Conservation (phyloP, 1,139 yeast species). For the Magnusiomyces clavatus region DNA sequence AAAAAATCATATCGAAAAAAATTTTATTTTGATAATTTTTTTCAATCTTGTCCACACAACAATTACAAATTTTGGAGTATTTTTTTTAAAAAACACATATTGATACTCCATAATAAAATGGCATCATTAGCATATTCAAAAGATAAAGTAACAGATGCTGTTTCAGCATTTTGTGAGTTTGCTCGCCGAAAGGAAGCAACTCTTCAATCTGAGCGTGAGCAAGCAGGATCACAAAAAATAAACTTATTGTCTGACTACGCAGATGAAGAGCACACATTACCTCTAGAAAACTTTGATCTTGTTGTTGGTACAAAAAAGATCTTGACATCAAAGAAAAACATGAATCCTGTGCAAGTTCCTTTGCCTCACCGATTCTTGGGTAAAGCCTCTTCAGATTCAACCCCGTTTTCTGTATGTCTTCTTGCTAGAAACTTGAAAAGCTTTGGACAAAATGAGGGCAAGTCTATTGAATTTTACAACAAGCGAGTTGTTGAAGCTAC, state of each 20-base stretch:
- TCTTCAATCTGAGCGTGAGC: not conserved
- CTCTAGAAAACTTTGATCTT: conserved; percentile 37
- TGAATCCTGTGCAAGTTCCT: conserved; percentile 62
- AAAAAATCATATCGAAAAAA: not conserved
- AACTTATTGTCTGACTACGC: conserved; percentile 48
- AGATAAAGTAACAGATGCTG: too few relatives aligned
- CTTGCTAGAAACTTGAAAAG: conserved; percentile 55
- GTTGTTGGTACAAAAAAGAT: conserved; percentile 60
- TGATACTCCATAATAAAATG: too few relatives aligned
- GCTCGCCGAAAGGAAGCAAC: not conserved
- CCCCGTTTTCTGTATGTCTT: conserved; percentile 46
- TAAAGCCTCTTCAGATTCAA: conserved; percentile 33
- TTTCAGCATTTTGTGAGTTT: too few relatives aligned
- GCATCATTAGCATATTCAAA: too few relatives aligned
- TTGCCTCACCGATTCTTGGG: conserved; percentile 46
- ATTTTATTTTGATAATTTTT: not conserved
- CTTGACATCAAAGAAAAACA: conserved; percentile 51
- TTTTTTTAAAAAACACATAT: too few relatives aligned
- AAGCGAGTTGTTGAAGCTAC: conserved; percentile 10
- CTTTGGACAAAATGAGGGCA: not conserved
- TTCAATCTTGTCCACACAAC: too few relatives aligned
- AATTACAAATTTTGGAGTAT: too few relatives aligned
- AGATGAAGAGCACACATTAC: conserved; percentile 27
- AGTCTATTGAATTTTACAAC: not conserved
- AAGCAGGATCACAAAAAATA: not conserved